Percentiles rank a stretch among this genome's conserved stretches.
Conservation (phyloP, 2,329 filamentous ascomycete genomes). For the Talaromyces islandicus region DNA sequence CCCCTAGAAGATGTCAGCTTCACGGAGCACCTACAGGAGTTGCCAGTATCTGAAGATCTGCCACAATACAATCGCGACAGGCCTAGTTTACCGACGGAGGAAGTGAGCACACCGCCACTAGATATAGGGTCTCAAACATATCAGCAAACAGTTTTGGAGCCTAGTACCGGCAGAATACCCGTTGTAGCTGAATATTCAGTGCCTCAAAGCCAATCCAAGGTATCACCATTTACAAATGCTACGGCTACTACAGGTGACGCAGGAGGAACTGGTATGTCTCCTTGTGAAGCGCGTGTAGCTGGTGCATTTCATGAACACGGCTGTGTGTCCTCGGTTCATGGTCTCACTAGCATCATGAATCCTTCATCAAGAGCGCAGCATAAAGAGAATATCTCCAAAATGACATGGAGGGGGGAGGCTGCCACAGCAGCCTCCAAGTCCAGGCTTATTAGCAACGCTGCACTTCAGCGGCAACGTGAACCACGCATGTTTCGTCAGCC, state of each 20-base stretch:
- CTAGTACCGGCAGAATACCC: background rate
- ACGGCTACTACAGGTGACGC: background rate
- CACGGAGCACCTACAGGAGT: background rate
- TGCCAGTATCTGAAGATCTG: background rate
- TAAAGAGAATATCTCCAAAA: slow-evolving; percentile 19
- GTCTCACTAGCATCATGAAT: slow-evolving; percentile 31
- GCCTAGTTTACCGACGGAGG: background rate
- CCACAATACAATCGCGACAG: background rate
- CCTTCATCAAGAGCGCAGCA: slow-evolving; percentile 23
- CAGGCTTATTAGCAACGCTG: slow-evolving; percentile 31
- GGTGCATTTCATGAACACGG: slow-evolving; percentile 32
- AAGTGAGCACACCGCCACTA: background rate
- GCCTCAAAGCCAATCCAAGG: background rate
- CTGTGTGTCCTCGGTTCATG: slow-evolving; percentile 28
- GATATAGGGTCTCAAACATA: background rate
- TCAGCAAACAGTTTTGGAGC: background rate
- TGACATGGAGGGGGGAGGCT: slow-evolving; percentile 4
- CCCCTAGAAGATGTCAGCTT: background rate
- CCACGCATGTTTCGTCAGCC: slow-evolving; percentile 25
- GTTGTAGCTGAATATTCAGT: background rate
- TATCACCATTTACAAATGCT: background rate
- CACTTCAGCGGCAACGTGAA: slow-evolving; percentile 28
- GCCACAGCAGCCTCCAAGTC: slow-evolving; percentile 15
- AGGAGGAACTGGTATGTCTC: slow-evolving; percentile 18
- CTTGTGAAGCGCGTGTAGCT: slow-evolving; percentile 30